A percentile compares a stretch with the other conserved stretches of the same genome.
These are phyloP conservation scores for Arthroderma sp. DNA, from an alignment of 2,329 filamentous ascomycete species.

Conservation along the genomic window DNA sequence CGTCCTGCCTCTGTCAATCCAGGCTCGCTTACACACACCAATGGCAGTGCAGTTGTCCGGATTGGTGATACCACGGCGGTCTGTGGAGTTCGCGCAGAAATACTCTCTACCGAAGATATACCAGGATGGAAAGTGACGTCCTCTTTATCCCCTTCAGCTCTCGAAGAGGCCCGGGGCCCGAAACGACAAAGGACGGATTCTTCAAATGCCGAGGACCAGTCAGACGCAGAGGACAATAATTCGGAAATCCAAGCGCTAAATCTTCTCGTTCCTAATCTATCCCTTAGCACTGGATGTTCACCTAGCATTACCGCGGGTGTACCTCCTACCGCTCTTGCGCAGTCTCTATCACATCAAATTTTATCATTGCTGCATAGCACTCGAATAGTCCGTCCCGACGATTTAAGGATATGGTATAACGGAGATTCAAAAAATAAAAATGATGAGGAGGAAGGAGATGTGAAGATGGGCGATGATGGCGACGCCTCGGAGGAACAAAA, in stretches of 20 bases:
- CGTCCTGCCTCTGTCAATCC: conserved; percentile 65
- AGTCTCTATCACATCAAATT: conserved; percentile 70
- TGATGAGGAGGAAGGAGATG: conserved; percentile 29
- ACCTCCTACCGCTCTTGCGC: conserved; percentile 65
- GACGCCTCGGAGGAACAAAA: conserved; percentile 14
- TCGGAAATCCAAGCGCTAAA: conserved; percentile 40
- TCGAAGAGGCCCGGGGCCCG: conserved; percentile 22
- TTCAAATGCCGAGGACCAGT: conserved; percentile 11
- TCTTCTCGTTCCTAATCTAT: conserved; percentile 83
- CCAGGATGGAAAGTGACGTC: conserved; percentile 37
- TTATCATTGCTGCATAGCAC: conserved; percentile 63
- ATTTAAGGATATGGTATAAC: conserved; percentile 60
- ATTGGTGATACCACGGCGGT: conserved; percentile 88
- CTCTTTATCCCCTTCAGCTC: conserved; percentile 13
- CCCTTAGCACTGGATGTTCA: conserved; percentile 79
- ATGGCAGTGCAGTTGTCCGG: conserved; percentile 79
- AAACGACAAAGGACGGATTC: conserved; percentile 19
- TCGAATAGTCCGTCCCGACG: conserved; percentile 50
- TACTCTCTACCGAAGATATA: conserved; percentile 62
- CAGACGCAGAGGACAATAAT: conserved; percentile 26
- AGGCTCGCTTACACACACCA: conserved; percentile 73
- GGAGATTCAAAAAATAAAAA: conserved; percentile 26
- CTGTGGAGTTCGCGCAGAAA: conserved; percentile 78
- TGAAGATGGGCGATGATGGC: conserved; percentile 35
- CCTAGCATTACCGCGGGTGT: conserved; percentile 74